Percentiles rank a stretch among this genome's conserved stretches.
Conservation (phyloP, 345 rosid genomes). For the Acer negundo region DNA sequence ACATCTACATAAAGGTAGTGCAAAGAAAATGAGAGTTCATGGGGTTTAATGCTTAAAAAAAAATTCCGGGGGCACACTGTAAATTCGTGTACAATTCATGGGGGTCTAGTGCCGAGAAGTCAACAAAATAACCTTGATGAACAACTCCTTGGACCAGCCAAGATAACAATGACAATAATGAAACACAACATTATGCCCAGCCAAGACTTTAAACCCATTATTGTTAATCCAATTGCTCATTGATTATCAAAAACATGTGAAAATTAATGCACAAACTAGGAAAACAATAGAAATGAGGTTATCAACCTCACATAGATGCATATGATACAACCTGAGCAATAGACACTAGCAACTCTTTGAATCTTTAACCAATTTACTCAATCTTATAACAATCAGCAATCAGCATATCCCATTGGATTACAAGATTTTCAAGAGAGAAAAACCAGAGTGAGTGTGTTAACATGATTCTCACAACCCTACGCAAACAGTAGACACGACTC, state of each 20-base stretch:
- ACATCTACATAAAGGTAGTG: too few relatives aligned
- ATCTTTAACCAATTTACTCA: not conserved
- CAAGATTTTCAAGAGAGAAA: not conserved
- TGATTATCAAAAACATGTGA: not conserved
- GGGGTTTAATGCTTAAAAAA: too few relatives aligned
- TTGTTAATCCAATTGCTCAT: not conserved
- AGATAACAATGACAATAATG: not conserved
- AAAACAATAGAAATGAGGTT: not conserved
- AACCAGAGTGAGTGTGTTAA: not conserved
- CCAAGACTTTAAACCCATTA: not conserved
- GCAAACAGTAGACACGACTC: not conserved
- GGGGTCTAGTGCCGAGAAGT: too few relatives aligned
- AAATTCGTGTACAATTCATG: too few relatives aligned
- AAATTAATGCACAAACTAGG: not conserved
- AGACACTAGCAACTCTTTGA: not conserved
- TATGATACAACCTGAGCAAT: not conserved
- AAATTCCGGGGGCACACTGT: too few relatives aligned
- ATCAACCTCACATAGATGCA: not conserved
- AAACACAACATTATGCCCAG: not conserved
- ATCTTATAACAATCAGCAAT: not conserved
- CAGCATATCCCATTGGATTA: not conserved
- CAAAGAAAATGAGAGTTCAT: too few relatives aligned
- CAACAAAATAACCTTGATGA: not conserved
- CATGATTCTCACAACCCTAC: not conserved
- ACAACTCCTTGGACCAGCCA: not conserved